A percentile compares a stretch with the other conserved stretches of the same genome.
These are phyloP conservation scores for Aspergillus heteromorphus DNA, from an alignment of 495 filamentous ascomycete genomes.

Conservation along the genomic window DNA sequence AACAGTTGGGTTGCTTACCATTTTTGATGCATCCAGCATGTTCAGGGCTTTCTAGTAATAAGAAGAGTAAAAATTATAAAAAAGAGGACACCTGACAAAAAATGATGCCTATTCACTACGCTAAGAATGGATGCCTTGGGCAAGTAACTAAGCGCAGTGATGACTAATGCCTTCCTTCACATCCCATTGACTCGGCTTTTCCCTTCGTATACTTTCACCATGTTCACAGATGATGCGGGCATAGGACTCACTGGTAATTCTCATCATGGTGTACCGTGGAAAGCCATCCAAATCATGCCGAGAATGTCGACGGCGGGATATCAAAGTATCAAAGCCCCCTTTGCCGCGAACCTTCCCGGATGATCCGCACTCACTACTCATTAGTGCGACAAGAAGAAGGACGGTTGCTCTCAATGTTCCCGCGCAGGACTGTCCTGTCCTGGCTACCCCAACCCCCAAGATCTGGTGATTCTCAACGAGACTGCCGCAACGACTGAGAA, in stretches of 20 bases:
- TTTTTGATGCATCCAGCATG: no score
- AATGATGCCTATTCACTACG: no score
- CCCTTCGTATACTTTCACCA: neutral
- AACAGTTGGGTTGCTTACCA: no score
- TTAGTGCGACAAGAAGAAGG: slow-evolving; percentile 7
- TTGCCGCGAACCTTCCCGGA: neutral
- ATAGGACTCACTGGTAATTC: neutral
- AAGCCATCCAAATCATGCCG: slow-evolving; percentile 4
- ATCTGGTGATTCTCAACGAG: slow-evolving; percentile 2
- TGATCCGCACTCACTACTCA: neutral
- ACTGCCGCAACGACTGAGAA: neutral
- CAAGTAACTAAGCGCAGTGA: no score
- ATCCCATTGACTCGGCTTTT: neutral
- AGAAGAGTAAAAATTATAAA: no score
- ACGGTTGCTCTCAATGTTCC: slow-evolving; percentile 2
- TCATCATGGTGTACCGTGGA: slow-evolving; percentile 4
- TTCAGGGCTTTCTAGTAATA: no score
- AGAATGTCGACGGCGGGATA: slow-evolving; percentile 5
- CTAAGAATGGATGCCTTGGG: no score
- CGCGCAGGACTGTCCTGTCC: neutral
- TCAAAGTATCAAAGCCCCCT: neutral
- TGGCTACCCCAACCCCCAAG: neutral
- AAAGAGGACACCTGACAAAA: no score
- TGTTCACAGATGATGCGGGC: neutral
- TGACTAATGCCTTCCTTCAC: no score